These are phyloP conservation scores for Hyphodiscus sp. DNA, from an alignment of 2,329 filamentous ascomycete genomes.

Conservation along the genomic window DNA sequence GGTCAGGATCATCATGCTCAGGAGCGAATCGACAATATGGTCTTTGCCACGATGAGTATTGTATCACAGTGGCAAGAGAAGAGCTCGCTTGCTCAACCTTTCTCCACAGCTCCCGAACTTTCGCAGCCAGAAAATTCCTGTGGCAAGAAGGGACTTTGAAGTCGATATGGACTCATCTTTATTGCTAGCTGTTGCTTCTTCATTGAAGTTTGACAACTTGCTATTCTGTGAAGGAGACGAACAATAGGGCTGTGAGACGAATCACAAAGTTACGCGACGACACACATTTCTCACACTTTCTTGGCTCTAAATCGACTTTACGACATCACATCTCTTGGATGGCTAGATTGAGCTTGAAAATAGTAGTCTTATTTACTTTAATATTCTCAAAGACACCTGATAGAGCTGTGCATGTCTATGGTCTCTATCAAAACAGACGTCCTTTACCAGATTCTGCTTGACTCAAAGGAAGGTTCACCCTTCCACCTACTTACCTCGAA, in stretches of 20 bases:
- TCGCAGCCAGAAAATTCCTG: not conserved
- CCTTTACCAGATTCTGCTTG: no score
- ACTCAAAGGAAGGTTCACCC: no score
- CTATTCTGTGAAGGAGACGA: not conserved
- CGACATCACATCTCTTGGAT: no score
- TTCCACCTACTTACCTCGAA: no score
- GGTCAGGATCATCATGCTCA: no score
- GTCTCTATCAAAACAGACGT: no score
- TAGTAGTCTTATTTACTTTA: no score
- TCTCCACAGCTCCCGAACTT: not conserved
- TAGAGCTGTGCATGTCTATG: no score
- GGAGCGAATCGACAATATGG: not conserved
- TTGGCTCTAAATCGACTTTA: no score
- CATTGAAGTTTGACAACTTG: not conserved
- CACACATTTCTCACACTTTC: no score
- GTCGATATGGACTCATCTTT: not conserved
- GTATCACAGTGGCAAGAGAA: not conserved
- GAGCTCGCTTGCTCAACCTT: not conserved
- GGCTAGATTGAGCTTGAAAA: no score
- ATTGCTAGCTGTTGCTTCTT: not conserved
- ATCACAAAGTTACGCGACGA: not conserved
- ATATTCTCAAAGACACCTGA: no score
- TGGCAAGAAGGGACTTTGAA: not conserved
- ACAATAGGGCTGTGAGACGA: not conserved
- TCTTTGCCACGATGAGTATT: not conserved